Conservation (phyloP, 257 asterid species). For the Anisodus acutangulus region DNA sequence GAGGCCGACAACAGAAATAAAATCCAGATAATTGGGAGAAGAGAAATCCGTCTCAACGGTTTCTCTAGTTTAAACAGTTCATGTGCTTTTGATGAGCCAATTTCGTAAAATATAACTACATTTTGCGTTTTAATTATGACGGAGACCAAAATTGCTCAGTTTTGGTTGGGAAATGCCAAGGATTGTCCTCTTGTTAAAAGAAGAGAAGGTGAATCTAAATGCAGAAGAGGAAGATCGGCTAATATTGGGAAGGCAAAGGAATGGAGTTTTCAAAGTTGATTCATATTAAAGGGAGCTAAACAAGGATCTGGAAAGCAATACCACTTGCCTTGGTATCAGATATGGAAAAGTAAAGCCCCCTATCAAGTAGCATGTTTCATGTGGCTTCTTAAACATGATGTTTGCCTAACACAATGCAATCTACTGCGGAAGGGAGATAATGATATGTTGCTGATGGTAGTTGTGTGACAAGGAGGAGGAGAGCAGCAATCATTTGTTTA, state of each 20-base stretch:
- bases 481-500: too few relatives aligned
- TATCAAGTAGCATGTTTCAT: neutral
- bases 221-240: neutral
- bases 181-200: neutral
- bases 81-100: too few relatives aligned
- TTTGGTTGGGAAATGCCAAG: neutral
- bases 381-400: neutral
- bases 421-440: neutral
- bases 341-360: neutral
- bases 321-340: neutral
- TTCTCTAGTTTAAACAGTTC: neutral
- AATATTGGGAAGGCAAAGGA: neutral
- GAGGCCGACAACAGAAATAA: neutral
- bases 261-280: neutral
- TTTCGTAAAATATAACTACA: too few relatives aligned
- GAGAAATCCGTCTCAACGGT: neutral
- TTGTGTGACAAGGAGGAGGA: neutral
- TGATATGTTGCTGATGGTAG: neutral
- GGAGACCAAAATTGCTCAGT: neutral
- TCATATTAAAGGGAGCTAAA: neutral
- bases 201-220: conserved; percentile 3
- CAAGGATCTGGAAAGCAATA: neutral
- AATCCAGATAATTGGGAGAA: neutral
- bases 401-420: neutral
- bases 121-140: neutral